Evolutionary conservation across 495 filamentous ascomycete genomes (phyloP).

Genomic region (Glarea lozoyensis): DNA sequence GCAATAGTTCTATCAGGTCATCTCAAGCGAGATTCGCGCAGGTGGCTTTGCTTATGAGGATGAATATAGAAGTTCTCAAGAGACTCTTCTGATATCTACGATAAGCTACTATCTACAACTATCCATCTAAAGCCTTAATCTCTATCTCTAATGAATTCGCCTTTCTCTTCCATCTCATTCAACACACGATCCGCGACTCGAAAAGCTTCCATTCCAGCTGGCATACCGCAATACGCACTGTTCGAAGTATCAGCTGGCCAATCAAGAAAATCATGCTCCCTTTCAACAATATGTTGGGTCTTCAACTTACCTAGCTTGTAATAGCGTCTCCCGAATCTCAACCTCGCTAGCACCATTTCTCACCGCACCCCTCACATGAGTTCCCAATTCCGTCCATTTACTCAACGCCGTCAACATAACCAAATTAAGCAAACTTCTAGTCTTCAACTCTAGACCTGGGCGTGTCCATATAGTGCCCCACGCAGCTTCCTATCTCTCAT

Average conservation of each 20-base stretch:
- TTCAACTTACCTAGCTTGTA: slow-evolving; percentile 33
- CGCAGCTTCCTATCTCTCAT: slow-evolving; percentile 24
- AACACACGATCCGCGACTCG: slow-evolving; percentile 20
- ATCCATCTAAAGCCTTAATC: too few relatives aligned
- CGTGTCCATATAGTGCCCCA: slow-evolving; percentile 43
- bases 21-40: too few relatives aligned
- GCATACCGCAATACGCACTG: slow-evolving; percentile 21
- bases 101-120: too few relatives aligned
- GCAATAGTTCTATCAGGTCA: too few relatives aligned
- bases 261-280: too few relatives aligned
- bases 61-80: too few relatives aligned
- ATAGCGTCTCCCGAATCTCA: slow-evolving; percentile 42
- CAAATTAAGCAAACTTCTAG: slow-evolving; percentile 39
- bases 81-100: too few relatives aligned
- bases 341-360: slow-evolving; percentile 38
- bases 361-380: slow-evolving; percentile 40
- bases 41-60: too few relatives aligned
- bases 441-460: slow-evolving; percentile 36
- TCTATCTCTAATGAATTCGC: too few relatives aligned
- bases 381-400: slow-evolving; percentile 35
- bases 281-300: too few relatives aligned
- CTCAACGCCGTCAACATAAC: slow-evolving; percentile 41
- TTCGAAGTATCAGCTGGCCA: too few relatives aligned
- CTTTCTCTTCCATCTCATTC: slow-evolving; percentile 25
- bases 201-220: slow-evolving; percentile 22